Evolutionary conservation across 2,329 filamentous ascomycete genomes (phyloP), one percentile per base, ranked within the genome.

Genomic region (Fusarium pseudograminearum): DNA sequence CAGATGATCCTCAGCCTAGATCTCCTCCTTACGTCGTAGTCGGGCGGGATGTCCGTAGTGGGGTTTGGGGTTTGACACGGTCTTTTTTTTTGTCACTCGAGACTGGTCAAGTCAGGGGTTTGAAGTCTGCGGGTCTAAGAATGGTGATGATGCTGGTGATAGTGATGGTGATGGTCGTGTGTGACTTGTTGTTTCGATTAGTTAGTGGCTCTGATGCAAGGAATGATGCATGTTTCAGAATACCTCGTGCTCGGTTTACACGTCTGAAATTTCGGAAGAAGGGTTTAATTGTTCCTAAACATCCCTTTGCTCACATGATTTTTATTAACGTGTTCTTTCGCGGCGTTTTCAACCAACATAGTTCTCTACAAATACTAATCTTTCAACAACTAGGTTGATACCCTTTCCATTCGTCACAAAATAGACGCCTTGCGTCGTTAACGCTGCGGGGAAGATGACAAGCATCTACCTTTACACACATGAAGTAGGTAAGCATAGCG

Each of bases 41-140:
- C 62, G 57, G 53, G 67, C 62, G 67, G 67, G 67, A 67, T 67
- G 57, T 31, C 67, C 67, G 67, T 59, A 30, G 67, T 68, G 67
- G 67, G 67, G 67, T 63, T 57, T 61, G 48, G 58, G 56, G 36
- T 61, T 42, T 67, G 48, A 55, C 45, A 58, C 50, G 48, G 55
- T 65, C 61, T 55, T 66, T 48, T 55, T 55, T 56, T 55, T 46
- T 48, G 41, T 44, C 50, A 20, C 26, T 57, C 58, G 46, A 44
- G 58, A 59, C 53, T 58, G 48, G 62, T 65, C 64, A 70, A 50
- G 59, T 67, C 62, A 70, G 67, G 67, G 67, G 67, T 66, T 57
- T 65, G 65, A n/a, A 28, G 66, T 44, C 45, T 46, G 53, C 45
- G 62, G 67, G 57, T 64, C 62, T 67, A 26, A 11, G n/a, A 30